Conservation (phyloP, 345 rosid species). For the Eucalyptus coolabah region DNA sequence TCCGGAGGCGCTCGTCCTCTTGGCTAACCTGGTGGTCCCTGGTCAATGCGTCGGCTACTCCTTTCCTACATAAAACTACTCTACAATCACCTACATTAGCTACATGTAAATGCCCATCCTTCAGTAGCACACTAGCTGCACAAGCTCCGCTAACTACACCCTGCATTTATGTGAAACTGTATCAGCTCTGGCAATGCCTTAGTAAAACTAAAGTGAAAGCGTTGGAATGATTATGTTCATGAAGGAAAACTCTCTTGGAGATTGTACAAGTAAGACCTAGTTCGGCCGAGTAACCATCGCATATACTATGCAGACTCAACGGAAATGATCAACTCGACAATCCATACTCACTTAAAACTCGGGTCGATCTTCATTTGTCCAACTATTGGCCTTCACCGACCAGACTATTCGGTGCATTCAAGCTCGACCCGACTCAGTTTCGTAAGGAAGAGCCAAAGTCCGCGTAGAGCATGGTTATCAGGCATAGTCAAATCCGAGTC, state of each 20-base stretch:
- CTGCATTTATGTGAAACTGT: neutral
- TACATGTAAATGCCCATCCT: constrained; percentile 19
- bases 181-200: neutral
- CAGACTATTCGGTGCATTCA: neutral
- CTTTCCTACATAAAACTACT: constrained; percentile 31
- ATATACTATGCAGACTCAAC: neutral
- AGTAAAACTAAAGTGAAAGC: neutral
- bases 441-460: neutral
- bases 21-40: constrained; percentile 20
- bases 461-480: neutral
- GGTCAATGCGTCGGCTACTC: constrained; percentile 23
- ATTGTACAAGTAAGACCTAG: neutral
- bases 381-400: neutral
- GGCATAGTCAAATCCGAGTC: neutral
- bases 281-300: neutral
- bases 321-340: neutral
- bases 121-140: constrained; percentile 22
- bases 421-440: neutral
- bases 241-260: neutral
- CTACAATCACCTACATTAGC: constrained; percentile 46
- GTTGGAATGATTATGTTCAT: neutral
- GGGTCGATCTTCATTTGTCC: neutral
- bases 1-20: constrained; percentile 33
- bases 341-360: neutral
- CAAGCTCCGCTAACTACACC: constrained; percentile 42